phyloP scores from a whole-genome alignment of 2,329 filamentous ascomycete species.

The Coniochaeta hoffmannii region DNA sequence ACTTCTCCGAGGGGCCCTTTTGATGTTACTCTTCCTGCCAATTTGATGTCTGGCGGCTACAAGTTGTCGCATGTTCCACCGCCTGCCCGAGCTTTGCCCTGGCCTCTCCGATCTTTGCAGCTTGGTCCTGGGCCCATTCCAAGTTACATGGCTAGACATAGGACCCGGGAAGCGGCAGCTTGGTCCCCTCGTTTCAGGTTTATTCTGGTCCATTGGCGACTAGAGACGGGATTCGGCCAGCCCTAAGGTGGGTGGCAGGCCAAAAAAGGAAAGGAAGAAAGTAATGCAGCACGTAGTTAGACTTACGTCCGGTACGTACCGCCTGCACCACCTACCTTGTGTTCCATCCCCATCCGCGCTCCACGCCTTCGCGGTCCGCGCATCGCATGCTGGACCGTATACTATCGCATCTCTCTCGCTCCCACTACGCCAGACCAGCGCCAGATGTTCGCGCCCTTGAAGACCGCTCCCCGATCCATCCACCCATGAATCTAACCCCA shows the following conservation, averaged over 20 bases:
- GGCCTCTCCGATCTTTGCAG: not conserved
- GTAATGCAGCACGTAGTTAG: no score
- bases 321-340: no score
- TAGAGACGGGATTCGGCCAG: constrained; percentile 11
- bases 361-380: constrained; percentile 8
- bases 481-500: not conserved
- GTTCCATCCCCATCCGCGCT: not conserved
- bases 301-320: no score
- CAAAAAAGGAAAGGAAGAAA: not conserved
- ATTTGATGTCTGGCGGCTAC: not conserved
- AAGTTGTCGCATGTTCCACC: not conserved
- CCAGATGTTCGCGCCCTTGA: not conserved
- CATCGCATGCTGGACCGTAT: not conserved
- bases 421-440: not conserved
- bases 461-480: not conserved
- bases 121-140: not conserved
- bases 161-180: constrained; percentile 6
- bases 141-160: not conserved
- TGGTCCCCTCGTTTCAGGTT: constrained; percentile 23
- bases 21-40: not conserved
- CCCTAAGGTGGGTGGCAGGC: constrained; percentile 4
- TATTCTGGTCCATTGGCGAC: constrained; percentile 15
- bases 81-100: not conserved
- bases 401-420: constrained; percentile 2
- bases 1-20: no score